A percentile compares a stretch with the other conserved stretches of the same genome.
Evolutionary conservation across 257 asterid genomes (phyloP).

Genomic region (Pogostemon cablin): DNA sequence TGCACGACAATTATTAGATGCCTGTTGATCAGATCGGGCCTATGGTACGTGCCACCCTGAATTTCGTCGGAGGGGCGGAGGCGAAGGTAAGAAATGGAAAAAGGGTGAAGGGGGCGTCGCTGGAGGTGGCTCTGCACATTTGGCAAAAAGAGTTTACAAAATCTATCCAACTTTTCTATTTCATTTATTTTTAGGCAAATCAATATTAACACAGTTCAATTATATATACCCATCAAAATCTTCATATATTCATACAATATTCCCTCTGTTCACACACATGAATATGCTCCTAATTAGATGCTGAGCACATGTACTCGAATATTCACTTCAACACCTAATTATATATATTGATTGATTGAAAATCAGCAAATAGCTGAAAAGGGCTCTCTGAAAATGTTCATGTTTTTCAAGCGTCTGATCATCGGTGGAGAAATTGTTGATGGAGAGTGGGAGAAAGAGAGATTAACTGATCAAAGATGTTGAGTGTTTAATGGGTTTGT

Average conservation of each 20-base stretch:
- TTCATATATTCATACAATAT: not conserved
- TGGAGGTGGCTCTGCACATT: conserved; percentile 12
- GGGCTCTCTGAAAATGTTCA: conserved; percentile 66
- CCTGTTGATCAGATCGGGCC: too few relatives aligned
- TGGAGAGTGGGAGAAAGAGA: conserved; percentile 82
- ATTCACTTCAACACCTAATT: conserved; percentile 7
- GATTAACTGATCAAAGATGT: conserved; percentile 37
- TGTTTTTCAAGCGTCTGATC: conserved; percentile 69
- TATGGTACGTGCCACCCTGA: too few relatives aligned
- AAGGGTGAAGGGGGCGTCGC: too few relatives aligned
- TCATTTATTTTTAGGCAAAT: not conserved
- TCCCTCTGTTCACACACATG: not conserved
- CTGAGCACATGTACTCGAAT: conserved; percentile 32
- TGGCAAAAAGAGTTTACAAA: conserved; percentile 34
- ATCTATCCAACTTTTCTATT: conserved; percentile 32
- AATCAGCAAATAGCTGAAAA: conserved; percentile 35
- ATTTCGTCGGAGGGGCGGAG: too few relatives aligned
- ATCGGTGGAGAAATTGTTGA: conserved; percentile 84
- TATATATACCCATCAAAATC: conserved; percentile 19
- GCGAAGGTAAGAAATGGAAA: too few relatives aligned
- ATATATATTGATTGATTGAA: not conserved
- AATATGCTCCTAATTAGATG: not conserved
- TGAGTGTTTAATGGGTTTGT: too few relatives aligned
- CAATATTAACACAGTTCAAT: not conserved
- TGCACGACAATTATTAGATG: too few relatives aligned